Evolutionary conservation across 2,329 filamentous ascomycete species (phyloP).

Genomic region (Helotiales sp.): DNA sequence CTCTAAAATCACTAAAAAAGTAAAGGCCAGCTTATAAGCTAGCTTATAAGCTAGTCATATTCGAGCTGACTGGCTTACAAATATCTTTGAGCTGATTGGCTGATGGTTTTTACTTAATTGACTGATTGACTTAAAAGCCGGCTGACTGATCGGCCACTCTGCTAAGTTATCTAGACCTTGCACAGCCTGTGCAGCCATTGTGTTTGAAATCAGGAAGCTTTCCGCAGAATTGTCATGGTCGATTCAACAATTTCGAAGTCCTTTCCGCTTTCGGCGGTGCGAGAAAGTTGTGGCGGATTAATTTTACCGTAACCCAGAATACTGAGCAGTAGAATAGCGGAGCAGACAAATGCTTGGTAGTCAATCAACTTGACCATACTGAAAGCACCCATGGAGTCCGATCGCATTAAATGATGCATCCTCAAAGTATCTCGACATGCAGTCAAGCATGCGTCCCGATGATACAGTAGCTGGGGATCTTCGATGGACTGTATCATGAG

Average conservation of each 20-base stretch:
- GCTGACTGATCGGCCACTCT: no score
- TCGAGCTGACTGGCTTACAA: no score
- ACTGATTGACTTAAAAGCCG: no score
- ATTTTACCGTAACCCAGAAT: constrained; percentile 41
- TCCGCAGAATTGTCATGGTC: constrained; percentile 44
- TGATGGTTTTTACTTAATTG: no score
- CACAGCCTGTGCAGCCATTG: constrained; percentile 49
- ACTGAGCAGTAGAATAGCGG: constrained; percentile 51
- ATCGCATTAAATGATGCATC: constrained; percentile 47
- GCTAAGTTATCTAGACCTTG: constrained; percentile 45
- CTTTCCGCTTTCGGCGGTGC: constrained; percentile 40
- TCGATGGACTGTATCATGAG: constrained; percentile 50
- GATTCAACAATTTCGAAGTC: constrained; percentile 46
- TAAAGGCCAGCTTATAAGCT: no score
- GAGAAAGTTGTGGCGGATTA: constrained; percentile 27
- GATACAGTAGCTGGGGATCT: constrained; percentile 47
- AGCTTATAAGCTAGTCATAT: no score
- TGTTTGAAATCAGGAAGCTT: constrained; percentile 44
- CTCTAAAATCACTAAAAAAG: no score
- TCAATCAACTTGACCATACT: constrained; percentile 53
- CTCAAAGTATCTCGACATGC: constrained; percentile 48
- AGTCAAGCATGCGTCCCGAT: constrained; percentile 47
- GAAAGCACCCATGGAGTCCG: constrained; percentile 40
- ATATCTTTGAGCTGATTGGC: no score
- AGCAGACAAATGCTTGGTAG: constrained; percentile 53